Conservation (phyloP, 345 rosid genomes). For the Dovyalis caffra region DNA sequence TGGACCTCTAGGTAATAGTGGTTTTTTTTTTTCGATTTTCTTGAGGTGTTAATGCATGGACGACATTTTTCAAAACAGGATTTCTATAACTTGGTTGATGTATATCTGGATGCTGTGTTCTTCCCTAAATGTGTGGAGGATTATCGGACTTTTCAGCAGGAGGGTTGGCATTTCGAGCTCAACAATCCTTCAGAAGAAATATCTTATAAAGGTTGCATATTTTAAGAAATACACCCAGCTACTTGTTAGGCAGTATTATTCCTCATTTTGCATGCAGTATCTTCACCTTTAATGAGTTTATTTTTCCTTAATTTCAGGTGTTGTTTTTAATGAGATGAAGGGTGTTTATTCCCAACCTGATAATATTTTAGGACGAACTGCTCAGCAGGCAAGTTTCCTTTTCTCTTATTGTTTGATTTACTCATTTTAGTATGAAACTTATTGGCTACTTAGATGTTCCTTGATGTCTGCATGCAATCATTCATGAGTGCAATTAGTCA, state of each 20-base stretch:
- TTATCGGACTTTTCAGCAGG: constrained; percentile 87
- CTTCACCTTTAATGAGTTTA: neutral
- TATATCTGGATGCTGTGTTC: constrained; percentile 95
- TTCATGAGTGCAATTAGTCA: neutral
- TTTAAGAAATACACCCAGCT: neutral
- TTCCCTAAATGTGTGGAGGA: constrained; percentile 95
- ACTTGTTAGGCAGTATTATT: neutral
- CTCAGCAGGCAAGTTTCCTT: constrained; percentile 67
- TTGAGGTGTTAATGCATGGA: constrained; percentile 6
- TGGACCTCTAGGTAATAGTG: neutral
- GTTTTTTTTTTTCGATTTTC: neutral
- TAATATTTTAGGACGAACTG: constrained; percentile 71
- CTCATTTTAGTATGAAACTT: neutral
- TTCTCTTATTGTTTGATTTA: neutral
- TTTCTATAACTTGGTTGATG: constrained; percentile 94
- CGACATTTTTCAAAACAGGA: constrained; percentile 50
- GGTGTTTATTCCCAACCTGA: constrained; percentile 99
- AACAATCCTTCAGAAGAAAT: constrained; percentile 82
- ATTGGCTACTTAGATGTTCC: neutral
- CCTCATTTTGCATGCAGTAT: neutral
- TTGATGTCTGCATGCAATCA: neutral
- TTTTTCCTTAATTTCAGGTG: constrained; percentile 56
- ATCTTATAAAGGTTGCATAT: constrained; percentile 69
- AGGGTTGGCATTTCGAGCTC: constrained; percentile 99
- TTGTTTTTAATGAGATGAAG: constrained; percentile 98